These are phyloP conservation scores for Wickerhamiella qilinensis DNA, from an alignment of 805 yeast species.

Conservation along the genomic window DNA sequence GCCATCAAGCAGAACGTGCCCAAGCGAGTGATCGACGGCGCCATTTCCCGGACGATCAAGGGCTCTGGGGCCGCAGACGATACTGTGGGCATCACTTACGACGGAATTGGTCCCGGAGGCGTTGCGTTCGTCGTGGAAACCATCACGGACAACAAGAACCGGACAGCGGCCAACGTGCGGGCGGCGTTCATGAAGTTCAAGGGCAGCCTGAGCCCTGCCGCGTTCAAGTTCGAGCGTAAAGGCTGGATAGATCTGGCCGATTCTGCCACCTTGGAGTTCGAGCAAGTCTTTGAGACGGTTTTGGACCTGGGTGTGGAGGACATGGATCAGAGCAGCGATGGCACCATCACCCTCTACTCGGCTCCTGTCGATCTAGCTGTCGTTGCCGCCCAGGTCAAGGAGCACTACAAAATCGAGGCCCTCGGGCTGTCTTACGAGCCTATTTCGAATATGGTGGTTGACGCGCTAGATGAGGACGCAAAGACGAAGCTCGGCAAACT, in stretches of 20 bases:
- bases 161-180: conserved; percentile 63
- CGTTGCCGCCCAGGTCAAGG: conserved; percentile 42
- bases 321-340: conserved; percentile 20
- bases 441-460: conserved; percentile 45
- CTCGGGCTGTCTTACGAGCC: conserved; percentile 57
- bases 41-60: conserved; percentile 42
- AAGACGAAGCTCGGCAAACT: conserved; percentile 40
- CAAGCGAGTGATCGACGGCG: conserved; percentile 74
- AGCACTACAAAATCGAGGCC: conserved; percentile 46
- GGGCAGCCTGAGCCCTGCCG: conserved; percentile 58
- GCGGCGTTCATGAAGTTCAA: conserved; percentile 50
- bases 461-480: conserved; percentile 38
- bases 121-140: conserved; percentile 76
- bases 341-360: conserved; percentile 41
- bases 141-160: conserved; percentile 70
- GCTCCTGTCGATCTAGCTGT: conserved; percentile 47
- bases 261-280: conserved; percentile 26
- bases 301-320: conserved; percentile 49
- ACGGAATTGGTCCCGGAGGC: conserved; percentile 88
- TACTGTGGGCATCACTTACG: conserved; percentile 46
- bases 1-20: conserved; percentile 66
- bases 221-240: conserved; percentile 57
- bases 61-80: conserved; percentile 47
- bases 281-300: conserved; percentile 56
- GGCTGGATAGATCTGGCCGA: conserved; percentile 50